Conservation (phyloP, 2,329 filamentous ascomycete genomes). For the Neonectria faginata region DNA sequence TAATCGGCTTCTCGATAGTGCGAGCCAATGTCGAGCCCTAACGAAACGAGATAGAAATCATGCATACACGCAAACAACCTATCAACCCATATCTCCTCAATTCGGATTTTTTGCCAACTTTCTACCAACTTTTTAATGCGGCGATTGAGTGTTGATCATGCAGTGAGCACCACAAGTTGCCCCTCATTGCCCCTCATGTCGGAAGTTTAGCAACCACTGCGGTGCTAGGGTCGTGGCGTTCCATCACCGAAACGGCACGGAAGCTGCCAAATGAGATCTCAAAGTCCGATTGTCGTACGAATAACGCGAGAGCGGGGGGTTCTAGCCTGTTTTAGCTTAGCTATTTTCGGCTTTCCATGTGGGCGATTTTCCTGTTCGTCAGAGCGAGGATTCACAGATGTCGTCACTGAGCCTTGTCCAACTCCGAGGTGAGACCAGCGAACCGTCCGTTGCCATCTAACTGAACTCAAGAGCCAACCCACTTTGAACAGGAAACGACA, state of each 20-base stretch:
- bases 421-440: neutral
- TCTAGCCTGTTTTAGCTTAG: constrained; percentile 34
- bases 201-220: constrained; percentile 6
- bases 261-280: constrained; percentile 43
- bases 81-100: too few species aligned
- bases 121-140: neutral
- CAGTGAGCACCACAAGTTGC: neutral
- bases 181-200: constrained; percentile 19
- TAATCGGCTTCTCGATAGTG: neutral
- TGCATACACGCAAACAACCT: neutral
- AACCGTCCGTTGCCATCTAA: neutral
- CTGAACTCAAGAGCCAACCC: neutral
- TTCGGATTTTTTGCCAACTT: too few species aligned
- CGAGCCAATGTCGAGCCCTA: neutral
- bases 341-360: neutral
- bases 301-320: constrained; percentile 40
- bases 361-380: neutral
- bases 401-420: neutral
- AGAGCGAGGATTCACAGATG: neutral
- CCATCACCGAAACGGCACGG: constrained; percentile 19
- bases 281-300: constrained; percentile 41
- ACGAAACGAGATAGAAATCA: neutral
- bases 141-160: neutral
- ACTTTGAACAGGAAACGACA: neutral
- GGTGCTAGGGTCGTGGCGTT: neutral